Conservation (phyloP, 1,284 basidiomycete genomes). For the Trametes polyzona region DNA sequence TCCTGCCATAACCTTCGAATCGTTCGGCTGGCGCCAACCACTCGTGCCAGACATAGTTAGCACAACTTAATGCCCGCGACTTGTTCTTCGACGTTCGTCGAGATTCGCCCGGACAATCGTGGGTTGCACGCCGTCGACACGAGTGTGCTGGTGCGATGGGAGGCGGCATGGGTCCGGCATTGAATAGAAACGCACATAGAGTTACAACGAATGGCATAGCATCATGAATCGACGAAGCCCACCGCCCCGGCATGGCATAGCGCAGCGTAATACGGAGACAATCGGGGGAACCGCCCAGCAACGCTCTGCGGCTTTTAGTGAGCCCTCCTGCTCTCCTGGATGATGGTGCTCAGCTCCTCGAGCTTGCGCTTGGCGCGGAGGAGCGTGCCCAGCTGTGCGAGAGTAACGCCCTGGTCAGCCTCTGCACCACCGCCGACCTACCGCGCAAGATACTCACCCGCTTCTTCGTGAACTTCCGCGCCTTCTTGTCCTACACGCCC, state of each 20-base stretch:
- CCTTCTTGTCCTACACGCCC: conserved; percentile 87
- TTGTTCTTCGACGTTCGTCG: no score
- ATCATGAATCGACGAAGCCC: conserved; percentile 30
- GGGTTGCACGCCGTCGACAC: neutral
- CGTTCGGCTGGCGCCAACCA: neutral
- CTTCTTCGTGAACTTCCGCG: conserved; percentile 97
- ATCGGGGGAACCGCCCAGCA: conserved; percentile 15
- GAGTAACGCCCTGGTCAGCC: neutral
- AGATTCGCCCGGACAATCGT: no score
- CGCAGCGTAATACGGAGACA: conserved; percentile 12
- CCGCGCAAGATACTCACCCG: conserved; percentile 69
- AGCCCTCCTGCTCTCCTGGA: conserved; percentile 88
- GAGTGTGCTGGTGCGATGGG: neutral
- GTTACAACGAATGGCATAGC: conserved; percentile 34
- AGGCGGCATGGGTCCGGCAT: conserved; percentile 24
- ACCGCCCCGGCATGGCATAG: conserved; percentile 17
- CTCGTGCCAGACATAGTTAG: neutral
- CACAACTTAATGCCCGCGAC: no score
- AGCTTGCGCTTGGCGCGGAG: conserved; percentile 97
- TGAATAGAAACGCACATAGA: conserved; percentile 31
- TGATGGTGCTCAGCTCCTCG: conserved; percentile 90
- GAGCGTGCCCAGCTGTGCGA: conserved; percentile 85
- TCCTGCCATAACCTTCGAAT: no score
- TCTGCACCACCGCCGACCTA: neutral
- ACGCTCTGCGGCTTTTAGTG: conserved; percentile 51